phyloP scores from a whole-genome alignment of 148 eudicot species.

The Persicaria tinctoria region DNA sequence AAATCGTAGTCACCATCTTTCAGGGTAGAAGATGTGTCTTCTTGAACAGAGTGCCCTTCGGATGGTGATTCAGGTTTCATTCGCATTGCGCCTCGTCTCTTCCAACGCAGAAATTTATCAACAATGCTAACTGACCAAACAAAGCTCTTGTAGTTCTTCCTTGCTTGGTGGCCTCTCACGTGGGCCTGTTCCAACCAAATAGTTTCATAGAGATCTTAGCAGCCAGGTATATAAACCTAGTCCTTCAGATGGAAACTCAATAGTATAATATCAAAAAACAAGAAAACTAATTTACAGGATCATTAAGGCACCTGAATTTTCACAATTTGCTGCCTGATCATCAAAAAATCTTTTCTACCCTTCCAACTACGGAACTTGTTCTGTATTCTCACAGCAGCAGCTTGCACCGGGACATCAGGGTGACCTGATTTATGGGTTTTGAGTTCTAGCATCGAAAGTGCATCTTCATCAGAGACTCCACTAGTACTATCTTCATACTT shows the following conservation, averaged over 20 bases:
- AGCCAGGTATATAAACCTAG: neutral
- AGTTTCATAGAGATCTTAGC: neutral
- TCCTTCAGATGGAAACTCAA: constrained; percentile 1
- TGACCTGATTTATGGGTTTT: constrained; percentile 39
- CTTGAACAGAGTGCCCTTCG: constrained; percentile 13
- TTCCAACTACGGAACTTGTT: constrained; percentile 73
- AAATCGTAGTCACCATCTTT: constrained; percentile 66
- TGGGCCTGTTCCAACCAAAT: constrained; percentile 49
- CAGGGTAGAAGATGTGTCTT: constrained; percentile 19
- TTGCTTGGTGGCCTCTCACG: constrained; percentile 80
- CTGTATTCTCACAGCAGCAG: constrained; percentile 71
- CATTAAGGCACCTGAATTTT: constrained; percentile 62
- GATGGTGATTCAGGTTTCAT: constrained; percentile 44
- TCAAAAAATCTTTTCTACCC: constrained; percentile 59
- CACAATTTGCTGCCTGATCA: constrained; percentile 53
- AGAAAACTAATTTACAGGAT: neutral
- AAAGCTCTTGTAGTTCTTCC: constrained; percentile 63
- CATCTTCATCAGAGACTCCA: constrained; percentile 47
- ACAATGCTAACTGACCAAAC: constrained; percentile 86
- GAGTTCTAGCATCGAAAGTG: constrained; percentile 46
- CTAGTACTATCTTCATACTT: constrained; percentile 30
- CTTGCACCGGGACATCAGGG: constrained; percentile 43
- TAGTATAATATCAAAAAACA: neutral
- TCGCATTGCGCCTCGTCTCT: constrained; percentile 63
- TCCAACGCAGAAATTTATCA: constrained; percentile 82